phyloP scores from a whole-genome alignment of 257 asterid genomes.

The Primulina tabacum region DNA sequence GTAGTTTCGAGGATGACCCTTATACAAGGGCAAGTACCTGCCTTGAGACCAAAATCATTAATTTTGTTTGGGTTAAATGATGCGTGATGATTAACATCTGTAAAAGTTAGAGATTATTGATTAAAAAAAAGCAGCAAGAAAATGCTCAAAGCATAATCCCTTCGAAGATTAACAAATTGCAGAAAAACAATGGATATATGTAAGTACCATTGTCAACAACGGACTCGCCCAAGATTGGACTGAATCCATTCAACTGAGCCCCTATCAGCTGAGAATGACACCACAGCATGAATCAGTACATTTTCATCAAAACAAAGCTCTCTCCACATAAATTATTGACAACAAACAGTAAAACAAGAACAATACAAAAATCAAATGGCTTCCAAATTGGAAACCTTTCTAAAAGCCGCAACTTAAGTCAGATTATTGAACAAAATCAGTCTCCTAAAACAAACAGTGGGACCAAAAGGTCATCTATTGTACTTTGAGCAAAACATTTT shows the following conservation, averaged over 20 bases:
- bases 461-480: background rate
- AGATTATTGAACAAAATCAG: background rate
- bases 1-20: conserved; percentile 1
- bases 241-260: conserved; percentile 3
- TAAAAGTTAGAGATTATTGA: background rate
- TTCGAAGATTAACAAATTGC: background rate
- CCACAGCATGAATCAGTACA: background rate
- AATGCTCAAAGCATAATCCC: conserved; percentile 13
- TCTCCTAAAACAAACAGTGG: background rate
- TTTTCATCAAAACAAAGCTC: background rate
- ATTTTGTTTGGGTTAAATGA: conserved; percentile 10
- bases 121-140: background rate
- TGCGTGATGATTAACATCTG: conserved; percentile 18
- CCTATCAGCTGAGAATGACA: background rate
- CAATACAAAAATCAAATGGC: background rate
- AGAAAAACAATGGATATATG: conserved; percentile 5
- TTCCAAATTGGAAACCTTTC: background rate
- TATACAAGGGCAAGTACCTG: conserved; percentile 31
- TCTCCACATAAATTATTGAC: too few relatives aligned
- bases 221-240: conserved; percentile 21
- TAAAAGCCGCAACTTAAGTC: background rate
- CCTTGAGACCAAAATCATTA: conserved; percentile 28
- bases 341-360: background rate
- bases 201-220: conserved; percentile 26
- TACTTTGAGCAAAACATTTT: background rate